Base-by-base conservation (phyloP, 108 stramenopile species). In the Pseudonitzschia delicatissima region DNA sequence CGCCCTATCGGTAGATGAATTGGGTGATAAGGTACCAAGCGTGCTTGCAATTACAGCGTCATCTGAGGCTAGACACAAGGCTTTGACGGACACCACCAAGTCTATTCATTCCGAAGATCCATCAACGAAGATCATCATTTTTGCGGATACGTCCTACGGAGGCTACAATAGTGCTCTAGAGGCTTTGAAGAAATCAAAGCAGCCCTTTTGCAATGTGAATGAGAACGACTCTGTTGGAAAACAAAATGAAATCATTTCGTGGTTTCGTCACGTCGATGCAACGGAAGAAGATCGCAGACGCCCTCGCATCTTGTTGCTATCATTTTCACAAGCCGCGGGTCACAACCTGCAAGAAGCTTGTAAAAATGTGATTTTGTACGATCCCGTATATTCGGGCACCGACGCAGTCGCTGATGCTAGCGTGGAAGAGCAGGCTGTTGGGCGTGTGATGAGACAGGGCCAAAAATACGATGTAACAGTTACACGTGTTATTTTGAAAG, bases 371-470 rank as follows among this genome's bases (percentile, higher is more conserved):
- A 81, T 91, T 62, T 60, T 91, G 39, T 91, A 72, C 64, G 62
- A 76, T 29, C 90, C 90, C 18, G 57, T 87, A 34, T 91, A 87
- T 55, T 59, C 73, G 13, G 85, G 84, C 9, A 60, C 66, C 33
- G 84, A 86, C 55, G 64, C 81, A 17, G 85, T 91, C 3, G 67
- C 75, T 2, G 90, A 91, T 64, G 81, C 77, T 28, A 86, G 84
- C 61, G 80, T 78, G 18, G 90, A 91, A 69, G 51, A 84, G 44
- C 90, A 91, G 60, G 90, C 90, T 4, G 73, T 86, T 50, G 90
- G 90, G 27, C 65, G 90, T 42, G 90, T 91, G 9, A 77, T 74
- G 58, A 49, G 87, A 50, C 78, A 78, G 25, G 90, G 90, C 0
- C 90, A 91, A 66, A 79, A 79, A 48, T 53, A 52, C 0, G 66